phyloP scores from a whole-genome alignment of 2,329 filamentous ascomycete genomes.

The Orbilia brochopaga region DNA sequence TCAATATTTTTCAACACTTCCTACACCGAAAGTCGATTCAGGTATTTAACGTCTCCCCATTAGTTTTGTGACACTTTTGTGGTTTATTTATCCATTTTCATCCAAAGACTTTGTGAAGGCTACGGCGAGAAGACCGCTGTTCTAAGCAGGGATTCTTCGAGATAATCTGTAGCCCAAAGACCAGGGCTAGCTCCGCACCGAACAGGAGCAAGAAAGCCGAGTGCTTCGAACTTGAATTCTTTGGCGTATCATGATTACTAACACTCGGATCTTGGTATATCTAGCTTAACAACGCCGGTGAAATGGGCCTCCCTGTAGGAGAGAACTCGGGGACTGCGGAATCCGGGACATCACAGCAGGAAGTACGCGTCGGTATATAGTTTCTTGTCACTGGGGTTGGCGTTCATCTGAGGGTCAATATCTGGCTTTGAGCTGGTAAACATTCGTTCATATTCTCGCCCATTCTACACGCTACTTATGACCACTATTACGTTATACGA shows the following conservation, averaged over 20 bases:
- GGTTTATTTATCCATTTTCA: background rate
- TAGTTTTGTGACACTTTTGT: background rate
- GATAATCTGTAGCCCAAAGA: too few species aligned
- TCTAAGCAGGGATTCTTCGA: too few species aligned
- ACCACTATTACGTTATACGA: conserved; percentile 1
- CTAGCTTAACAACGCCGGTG: background rate
- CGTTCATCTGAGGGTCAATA: background rate
- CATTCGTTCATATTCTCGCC: background rate
- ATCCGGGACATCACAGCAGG: background rate
- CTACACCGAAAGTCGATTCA: conserved; percentile 24
- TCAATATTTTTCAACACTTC: conserved; percentile 21
- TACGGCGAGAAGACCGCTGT: too few species aligned
- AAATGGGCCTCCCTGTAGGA: background rate
- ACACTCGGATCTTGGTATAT: background rate
- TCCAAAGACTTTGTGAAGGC: too few species aligned
- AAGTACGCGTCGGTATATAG: background rate
- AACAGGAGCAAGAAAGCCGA: too few species aligned
- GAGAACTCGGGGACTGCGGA: background rate
- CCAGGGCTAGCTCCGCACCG: too few species aligned
- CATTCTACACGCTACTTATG: background rate
- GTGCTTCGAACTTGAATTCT: too few species aligned
- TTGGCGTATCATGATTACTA: background rate
- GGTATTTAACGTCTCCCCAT: conserved; percentile 1
- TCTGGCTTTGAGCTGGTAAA: background rate
- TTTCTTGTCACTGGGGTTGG: background rate